Percentiles rank a stretch among this genome's conserved stretches.
Evolutionary conservation across 345 rosid genomes (phyloP).

Genomic region (Crucihimalaya himalaica): DNA sequence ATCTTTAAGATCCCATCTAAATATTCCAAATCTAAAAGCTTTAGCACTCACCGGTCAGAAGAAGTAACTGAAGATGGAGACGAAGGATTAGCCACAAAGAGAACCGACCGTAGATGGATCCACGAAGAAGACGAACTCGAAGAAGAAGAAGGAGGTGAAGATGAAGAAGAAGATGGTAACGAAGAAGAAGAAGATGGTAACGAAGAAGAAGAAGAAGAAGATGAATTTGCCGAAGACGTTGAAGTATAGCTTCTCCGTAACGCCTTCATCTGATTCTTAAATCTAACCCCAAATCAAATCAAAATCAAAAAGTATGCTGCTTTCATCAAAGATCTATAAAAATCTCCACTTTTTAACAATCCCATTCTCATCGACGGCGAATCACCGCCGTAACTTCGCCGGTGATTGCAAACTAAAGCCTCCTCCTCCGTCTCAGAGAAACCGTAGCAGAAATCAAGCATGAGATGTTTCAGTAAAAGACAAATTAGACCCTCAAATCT

Average conservation of each 20-base stretch:
- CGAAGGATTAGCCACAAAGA: constrained; percentile 79
- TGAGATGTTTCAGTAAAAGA: constrained; percentile 6
- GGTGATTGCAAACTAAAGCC: not conserved
- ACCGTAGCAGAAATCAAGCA: constrained; percentile 32
- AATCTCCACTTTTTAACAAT: not conserved
- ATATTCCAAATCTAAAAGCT: constrained; percentile 26
- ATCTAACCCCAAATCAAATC: not conserved
- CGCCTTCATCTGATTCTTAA: constrained; percentile 68
- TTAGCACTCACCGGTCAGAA: constrained; percentile 77
- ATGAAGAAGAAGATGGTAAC: constrained; percentile 11
- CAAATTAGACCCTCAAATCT: constrained; percentile 8
- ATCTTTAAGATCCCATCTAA: constrained; percentile 31
- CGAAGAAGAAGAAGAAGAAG: constrained; percentile 55
- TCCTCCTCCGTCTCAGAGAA: constrained; percentile 30
- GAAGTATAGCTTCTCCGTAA: constrained; percentile 78
- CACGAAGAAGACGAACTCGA: constrained; percentile 59
- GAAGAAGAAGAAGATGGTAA: constrained; percentile 48
- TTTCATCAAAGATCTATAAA: constrained; percentile 25
- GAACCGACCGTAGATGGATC: constrained; percentile 90
- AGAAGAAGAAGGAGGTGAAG: constrained; percentile 39
- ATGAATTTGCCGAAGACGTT: constrained; percentile 61
- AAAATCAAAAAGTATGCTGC: not conserved
- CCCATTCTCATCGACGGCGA: constrained; percentile 20
- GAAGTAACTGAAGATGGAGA: constrained; percentile 81
- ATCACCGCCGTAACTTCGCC: constrained; percentile 25